Conservation (phyloP, 2,329 filamentous ascomycete genomes). For the Xylariaceae sp. region DNA sequence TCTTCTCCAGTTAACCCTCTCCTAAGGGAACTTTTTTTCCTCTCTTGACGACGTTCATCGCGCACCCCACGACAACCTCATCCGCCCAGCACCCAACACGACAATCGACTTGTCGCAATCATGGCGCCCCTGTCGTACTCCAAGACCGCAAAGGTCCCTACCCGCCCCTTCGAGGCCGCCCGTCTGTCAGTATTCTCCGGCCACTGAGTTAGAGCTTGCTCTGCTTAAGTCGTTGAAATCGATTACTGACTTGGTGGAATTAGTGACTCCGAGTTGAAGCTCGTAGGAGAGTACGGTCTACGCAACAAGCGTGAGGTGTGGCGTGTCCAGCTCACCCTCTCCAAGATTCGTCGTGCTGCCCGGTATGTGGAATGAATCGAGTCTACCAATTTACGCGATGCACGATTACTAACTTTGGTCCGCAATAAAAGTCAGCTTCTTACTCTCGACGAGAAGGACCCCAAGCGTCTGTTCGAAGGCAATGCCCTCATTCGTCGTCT, state of each 20-base stretch:
- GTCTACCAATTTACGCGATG: not conserved
- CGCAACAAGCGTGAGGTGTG: slow-evolving; percentile 99
- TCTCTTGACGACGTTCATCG: slow-evolving; percentile 12
- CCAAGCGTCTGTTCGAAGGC: slow-evolving; percentile 99
- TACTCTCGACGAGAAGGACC: slow-evolving; percentile 99
- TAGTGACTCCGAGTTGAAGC: slow-evolving; percentile 99
- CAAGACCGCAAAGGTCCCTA: slow-evolving; percentile 99
- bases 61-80: slow-evolving; percentile 17
- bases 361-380: slow-evolving; percentile 59
- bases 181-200: slow-evolving; percentile 96
- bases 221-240: slow-evolving; percentile 83
- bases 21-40: slow-evolving; percentile 15
- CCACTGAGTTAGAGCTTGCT: slow-evolving; percentile 99
- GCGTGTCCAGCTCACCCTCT: slow-evolving; percentile 98
- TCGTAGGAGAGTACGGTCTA: slow-evolving; percentile 99
- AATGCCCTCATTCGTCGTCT: slow-evolving; percentile 99
- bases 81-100: slow-evolving; percentile 20
- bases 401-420: not conserved
- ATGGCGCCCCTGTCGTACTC: slow-evolving; percentile 71
- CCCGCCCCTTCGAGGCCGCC: slow-evolving; percentile 98
- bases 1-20: slow-evolving; percentile 12
- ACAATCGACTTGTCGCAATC: slow-evolving; percentile 31
- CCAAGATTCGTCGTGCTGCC: slow-evolving; percentile 99
- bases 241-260: slow-evolving; percentile 58
- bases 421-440: slow-evolving; percentile 92